Conservation (phyloP, 306 rosid genomes). For the Hylodesmum podocarpum region DNA sequence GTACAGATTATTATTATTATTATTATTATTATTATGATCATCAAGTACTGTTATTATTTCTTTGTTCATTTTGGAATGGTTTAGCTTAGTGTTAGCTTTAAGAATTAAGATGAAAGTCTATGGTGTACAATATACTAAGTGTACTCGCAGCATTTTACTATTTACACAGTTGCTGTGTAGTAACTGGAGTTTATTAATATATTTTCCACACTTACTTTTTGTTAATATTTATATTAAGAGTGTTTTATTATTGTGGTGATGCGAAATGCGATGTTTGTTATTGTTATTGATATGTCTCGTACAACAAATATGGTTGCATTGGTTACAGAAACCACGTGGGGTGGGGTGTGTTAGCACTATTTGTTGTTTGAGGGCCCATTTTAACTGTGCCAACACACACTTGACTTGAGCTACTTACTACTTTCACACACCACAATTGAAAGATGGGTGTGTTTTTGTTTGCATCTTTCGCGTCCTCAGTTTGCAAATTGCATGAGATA, state of each 20-base stretch:
- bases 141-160: conserved; percentile 35
- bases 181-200: conserved; percentile 15
- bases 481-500: conserved; percentile 27
- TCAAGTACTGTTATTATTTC: neutral
- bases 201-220: neutral
- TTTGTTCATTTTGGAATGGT: conserved; percentile 25
- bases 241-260: neutral
- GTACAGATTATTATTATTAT: conserved; percentile 37
- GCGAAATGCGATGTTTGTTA: neutral
- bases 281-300: neutral
- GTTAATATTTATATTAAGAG: neutral
- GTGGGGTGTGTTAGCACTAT: conserved; percentile 26
- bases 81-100: conserved; percentile 15
- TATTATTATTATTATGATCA: neutral
- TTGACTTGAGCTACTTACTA: neutral
- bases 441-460: conserved; percentile 33
- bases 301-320: neutral
- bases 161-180: conserved; percentile 37
- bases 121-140: conserved; percentile 38
- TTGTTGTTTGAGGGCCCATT: conserved; percentile 33
- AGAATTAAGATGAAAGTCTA: neutral
- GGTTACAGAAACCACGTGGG: conserved; percentile 38
- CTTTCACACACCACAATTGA: conserved; percentile 3
- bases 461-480: conserved; percentile 22
- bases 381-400: neutral